Evolutionary conservation across 176 grass and related monocot genomes (phyloP), one percentile per base, ranked within the genome.

Genomic region (Aegilops bicornis): DNA sequence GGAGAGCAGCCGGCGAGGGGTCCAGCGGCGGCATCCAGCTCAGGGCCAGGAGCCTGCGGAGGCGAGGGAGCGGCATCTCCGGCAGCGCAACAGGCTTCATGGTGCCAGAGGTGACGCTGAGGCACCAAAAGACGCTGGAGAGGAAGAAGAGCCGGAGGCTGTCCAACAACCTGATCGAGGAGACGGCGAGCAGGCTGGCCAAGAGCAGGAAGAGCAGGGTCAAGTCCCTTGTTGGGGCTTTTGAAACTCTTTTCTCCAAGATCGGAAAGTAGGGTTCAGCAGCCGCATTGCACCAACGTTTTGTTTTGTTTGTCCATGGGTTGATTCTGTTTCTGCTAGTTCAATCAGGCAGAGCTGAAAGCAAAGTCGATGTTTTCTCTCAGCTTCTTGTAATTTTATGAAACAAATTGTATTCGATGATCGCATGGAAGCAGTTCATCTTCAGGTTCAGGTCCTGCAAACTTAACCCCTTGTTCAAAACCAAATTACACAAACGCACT

Each of bases 191-290:
- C 82, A 93, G 58, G 86, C 91, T 95, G 17, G 91, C 88, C 2
- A 91, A 85, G 87, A 82, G 80, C 48, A 92, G 89, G 86, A 95
- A 93, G 79, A 95, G 93, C 85, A 91, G 70, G 84, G 91, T 95
- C 9, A 95, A 93, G 91, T 89, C 93, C 10, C 79, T 95, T 27
- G 93, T 93, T 1, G 93, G 93, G n/a, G 93, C 93, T 2, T 95
- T 95, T 5, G 93, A 95, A 9, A 85, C 91, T 4, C 88, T 95
- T 69, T 87, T 95, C 69, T 91, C 84, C 59, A 95, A 91, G 89
- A 93, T 87, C 27, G 71, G 62, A 32, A 95, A 95, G 73, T 90
- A 81, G 83, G 15, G 11, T 50, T 33, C 78, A 36, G 43, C 6
- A 52, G 6, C 22, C 9, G 1, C 40, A 5, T 33, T 81, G 25